A percentile compares a stretch with the other conserved stretches of the same genome.
These are phyloP conservation scores for Serendipita sp. DNA, from an alignment of 1,284 basidiomycete species.

Conservation along the genomic window DNA sequence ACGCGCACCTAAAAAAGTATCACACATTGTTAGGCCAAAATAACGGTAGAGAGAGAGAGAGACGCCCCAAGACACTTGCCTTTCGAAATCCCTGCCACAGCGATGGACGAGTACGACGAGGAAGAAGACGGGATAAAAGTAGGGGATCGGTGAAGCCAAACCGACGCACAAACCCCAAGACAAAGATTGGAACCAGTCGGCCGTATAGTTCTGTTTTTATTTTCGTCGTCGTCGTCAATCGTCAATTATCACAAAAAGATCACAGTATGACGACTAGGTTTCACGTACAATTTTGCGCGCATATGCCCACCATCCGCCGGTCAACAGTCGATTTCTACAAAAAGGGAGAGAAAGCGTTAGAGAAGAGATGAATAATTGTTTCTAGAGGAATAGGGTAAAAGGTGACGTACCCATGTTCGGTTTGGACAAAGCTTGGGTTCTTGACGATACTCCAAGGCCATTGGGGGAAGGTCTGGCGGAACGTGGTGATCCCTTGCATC, in stretches of 20 bases:
- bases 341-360: conserved; percentile 18
- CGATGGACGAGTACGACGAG: conserved; percentile 79
- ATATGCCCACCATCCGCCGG: conserved; percentile 82
- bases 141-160: conserved; percentile 73
- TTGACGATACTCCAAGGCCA: conserved; percentile 76
- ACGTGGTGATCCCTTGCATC: conserved; percentile 74
- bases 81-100: conserved; percentile 81
- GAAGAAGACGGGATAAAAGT: conserved; percentile 93
- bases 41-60: too few relatives aligned
- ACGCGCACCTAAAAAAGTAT: conserved; percentile 28
- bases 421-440: conserved; percentile 87
- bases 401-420: conserved; percentile 64
- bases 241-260: neutral
- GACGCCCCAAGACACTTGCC: conserved; percentile 28
- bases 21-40: conserved; percentile 7
- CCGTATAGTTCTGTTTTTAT: conserved; percentile 54
- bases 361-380: neutral
- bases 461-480: conserved; percentile 88
- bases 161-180: conserved; percentile 87
- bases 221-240: neutral
- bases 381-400: neutral
- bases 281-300: conserved; percentile 69
- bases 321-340: conserved; percentile 56
- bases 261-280: neutral
- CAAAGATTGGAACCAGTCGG: conserved; percentile 79